phyloP scores from a whole-genome alignment of 768 basidiomycete species.

The Collybiopsis luxurians region DNA sequence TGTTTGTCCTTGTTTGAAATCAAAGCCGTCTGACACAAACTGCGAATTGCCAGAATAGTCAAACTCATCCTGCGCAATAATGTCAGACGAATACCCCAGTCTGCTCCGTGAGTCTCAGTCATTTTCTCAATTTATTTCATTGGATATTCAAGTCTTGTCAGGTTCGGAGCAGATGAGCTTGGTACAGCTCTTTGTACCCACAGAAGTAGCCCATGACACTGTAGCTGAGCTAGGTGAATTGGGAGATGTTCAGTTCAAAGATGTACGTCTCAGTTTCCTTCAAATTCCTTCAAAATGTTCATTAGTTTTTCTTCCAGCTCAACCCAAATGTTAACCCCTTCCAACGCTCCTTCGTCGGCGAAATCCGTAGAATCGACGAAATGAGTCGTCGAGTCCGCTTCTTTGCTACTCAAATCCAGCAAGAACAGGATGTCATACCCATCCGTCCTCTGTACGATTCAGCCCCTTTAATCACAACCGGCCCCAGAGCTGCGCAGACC shows the following conservation, averaged over 20 bases:
- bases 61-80: slow-evolving; percentile 21
- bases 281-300: background rate
- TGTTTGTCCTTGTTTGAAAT: no score
- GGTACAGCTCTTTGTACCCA: slow-evolving; percentile 95
- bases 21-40: no score
- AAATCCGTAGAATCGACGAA: slow-evolving; percentile 93
- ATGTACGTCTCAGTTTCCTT: slow-evolving; percentile 50
- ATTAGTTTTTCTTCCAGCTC: slow-evolving; percentile 47
- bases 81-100: slow-evolving; percentile 82
- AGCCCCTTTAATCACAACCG: slow-evolving; percentile 82
- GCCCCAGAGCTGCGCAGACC: slow-evolving; percentile 89
- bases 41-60: no score
- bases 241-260: slow-evolving; percentile 96
- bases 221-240: slow-evolving; percentile 94
- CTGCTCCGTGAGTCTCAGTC: slow-evolving; percentile 66
- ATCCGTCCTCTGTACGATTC: slow-evolving; percentile 86
- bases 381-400: slow-evolving; percentile 94
- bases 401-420: slow-evolving; percentile 81
- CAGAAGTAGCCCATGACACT: slow-evolving; percentile 96
- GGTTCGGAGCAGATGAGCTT: slow-evolving; percentile 98
- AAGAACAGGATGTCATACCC: slow-evolving; percentile 79
- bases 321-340: slow-evolving; percentile 96
- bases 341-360: slow-evolving; percentile 96
- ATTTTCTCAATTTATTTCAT: background rate
- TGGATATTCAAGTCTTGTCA: slow-evolving; percentile 26